Evolutionary conservation across 352 stramenopile genomes (phyloP).

Genomic region (Bremia lactucae): DNA sequence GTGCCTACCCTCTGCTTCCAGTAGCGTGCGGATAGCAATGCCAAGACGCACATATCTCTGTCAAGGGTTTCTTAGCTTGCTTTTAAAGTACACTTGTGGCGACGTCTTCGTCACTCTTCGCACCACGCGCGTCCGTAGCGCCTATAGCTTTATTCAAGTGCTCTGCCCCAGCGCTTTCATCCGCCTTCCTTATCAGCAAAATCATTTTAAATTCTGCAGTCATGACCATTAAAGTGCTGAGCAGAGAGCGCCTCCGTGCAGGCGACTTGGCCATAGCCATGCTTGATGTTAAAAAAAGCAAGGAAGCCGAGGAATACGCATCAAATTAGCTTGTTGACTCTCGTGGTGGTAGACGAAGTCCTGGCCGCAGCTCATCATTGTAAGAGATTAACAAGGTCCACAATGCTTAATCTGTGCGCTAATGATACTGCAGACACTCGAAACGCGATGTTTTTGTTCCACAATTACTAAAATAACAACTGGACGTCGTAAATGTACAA

Average conservation of each 20-base stretch:
- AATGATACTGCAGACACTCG: conserved; percentile 36
- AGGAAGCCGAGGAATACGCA: conserved; percentile 80
- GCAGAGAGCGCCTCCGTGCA: conserved; percentile 55
- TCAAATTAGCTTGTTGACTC: conserved; percentile 83
- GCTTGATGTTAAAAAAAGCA: conserved; percentile 62
- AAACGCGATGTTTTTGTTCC: no score
- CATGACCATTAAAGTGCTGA: conserved; percentile 55
- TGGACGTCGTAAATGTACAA: conserved; percentile 60
- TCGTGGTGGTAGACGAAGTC: conserved; percentile 73
- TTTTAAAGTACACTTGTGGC: conserved; percentile 77
- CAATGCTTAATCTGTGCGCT: conserved; percentile 75
- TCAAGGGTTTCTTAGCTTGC: conserved; percentile 66
- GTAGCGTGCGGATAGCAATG: conserved; percentile 65
- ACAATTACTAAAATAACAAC: no score
- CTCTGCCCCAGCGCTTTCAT: conserved; percentile 59
- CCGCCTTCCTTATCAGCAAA: conserved; percentile 71
- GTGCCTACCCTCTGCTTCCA: conserved; percentile 66
- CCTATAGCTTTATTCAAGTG: conserved; percentile 66
- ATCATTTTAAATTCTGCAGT: conserved; percentile 70
- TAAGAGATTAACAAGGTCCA: conserved; percentile 59
- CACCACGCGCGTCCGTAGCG: conserved; percentile 68
- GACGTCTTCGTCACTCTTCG: conserved; percentile 83
- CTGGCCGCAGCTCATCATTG: conserved; percentile 70
- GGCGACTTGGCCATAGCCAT: conserved; percentile 65
- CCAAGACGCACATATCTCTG: conserved; percentile 75